Evolutionary conservation across 2,329 filamentous ascomycete genomes (phyloP).

Genomic region (Xylariaceae sp.): DNA sequence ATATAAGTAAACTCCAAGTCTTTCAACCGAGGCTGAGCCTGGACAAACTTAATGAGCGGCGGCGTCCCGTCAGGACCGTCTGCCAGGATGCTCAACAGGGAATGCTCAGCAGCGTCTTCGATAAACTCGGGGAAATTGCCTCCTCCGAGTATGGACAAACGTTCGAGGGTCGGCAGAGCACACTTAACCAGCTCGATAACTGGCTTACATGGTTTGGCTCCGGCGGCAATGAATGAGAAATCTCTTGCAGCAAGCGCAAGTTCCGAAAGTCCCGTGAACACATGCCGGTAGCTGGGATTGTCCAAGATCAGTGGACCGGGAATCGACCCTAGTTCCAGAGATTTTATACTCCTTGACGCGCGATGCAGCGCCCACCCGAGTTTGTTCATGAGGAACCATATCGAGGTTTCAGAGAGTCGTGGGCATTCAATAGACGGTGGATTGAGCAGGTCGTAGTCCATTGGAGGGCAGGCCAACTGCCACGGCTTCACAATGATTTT

Average conservation of each 20-base stretch:
- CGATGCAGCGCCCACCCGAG: constrained; percentile 8
- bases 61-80: constrained; percentile 8
- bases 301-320: constrained; percentile 7
- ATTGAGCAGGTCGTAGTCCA: constrained; percentile 5
- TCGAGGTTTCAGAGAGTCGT: no score
- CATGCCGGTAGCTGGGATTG: constrained; percentile 6
- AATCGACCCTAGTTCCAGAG: constrained; percentile 6
- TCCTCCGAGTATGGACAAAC: constrained; percentile 6
- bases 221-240: constrained; percentile 8
- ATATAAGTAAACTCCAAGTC: constrained; percentile 10
- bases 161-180: constrained; percentile 8
- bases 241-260: constrained; percentile 8
- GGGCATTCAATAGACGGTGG: no score
- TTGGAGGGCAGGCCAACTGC: constrained; percentile 9
- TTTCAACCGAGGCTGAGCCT: constrained; percentile 10
- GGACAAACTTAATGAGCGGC: constrained; percentile 11
- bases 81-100: constrained; percentile 13
- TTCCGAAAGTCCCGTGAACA: constrained; percentile 14
- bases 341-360: constrained; percentile 4
- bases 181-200: constrained; percentile 12
- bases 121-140: constrained; percentile 9
- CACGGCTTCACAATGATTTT: constrained; percentile 11
- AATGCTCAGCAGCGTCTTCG: constrained; percentile 7
- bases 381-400: constrained; percentile 5
- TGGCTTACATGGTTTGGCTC: constrained; percentile 1